Base-by-base conservation (phyloP, 345 rosid genomes). In the Ricinus communis region DNA sequence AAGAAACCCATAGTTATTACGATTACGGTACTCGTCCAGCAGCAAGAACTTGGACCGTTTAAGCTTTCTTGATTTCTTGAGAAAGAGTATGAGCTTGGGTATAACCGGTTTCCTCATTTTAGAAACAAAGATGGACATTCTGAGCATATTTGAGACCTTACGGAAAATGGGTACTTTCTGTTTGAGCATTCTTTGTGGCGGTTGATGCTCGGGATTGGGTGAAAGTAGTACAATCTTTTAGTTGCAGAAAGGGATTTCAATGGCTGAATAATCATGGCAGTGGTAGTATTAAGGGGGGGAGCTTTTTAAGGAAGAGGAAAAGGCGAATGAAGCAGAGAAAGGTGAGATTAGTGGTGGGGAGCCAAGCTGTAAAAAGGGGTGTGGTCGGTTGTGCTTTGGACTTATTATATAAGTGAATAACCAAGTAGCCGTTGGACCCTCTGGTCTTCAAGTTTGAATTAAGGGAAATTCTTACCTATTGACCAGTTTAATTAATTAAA, bases 361-460 rank as follows among this genome's bases (percentile, higher is more conserved):
- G 55, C 22, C 55, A 38, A 77, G 83, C 82, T 79, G 82, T 71
- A 75, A 77, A 79, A 60, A 24, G 50, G 21, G 30, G 7, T 18
- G 27, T 75, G 79, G 87, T 77, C 80, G 80, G 87, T 70, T 36
- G 80, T 38, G 33, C 57, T 71, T 74, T 79, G 72, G 65, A 73
- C 19, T 56, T 71, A 65, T 55, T 9, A 70, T 51, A 61, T 31
- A 38, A 5, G 8, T 53, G 58, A 64, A 62, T 67, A 50, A 31
- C 25, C 47, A 71, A 73, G 77, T 81, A 83, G 85, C 87, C 87
- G 87, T 83, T 83, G 77, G 40, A 72, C 16, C 10, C 16, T 3
- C 28, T 22, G 11, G 2, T 13, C 22, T 21, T 24, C 2, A 9
- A 57, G 6, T 65, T 76, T 70, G 27, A 76, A 65, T 45, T 6